Conservation (phyloP, 441 rosid genomes). For the Geranium incanum region DNA sequence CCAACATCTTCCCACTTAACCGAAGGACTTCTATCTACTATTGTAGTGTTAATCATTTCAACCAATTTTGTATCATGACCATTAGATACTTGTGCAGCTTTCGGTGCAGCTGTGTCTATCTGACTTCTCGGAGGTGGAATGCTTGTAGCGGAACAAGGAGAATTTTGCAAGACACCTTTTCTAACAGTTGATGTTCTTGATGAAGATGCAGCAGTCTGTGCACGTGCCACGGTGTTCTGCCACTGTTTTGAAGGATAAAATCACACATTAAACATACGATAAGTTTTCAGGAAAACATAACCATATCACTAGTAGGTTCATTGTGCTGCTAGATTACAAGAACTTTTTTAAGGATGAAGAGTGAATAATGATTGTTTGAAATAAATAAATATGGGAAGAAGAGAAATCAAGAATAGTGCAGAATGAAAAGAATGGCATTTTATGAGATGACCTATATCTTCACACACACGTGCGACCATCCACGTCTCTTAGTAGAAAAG, state of each 20-base stretch:
- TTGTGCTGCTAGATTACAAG: neutral
- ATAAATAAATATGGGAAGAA: neutral
- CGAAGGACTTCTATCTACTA: constrained; percentile 90
- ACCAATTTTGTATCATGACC: constrained; percentile 64
- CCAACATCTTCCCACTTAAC: constrained; percentile 97
- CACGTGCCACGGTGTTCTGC: constrained; percentile 48
- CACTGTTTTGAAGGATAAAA: constrained; percentile 18
- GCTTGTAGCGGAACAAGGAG: constrained; percentile 32
- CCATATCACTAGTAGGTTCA: neutral
- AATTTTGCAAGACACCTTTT: constrained; percentile 30
- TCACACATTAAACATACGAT: no score
- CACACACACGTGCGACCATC: neutral
- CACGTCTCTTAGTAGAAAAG: no score
- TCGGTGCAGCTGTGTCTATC: constrained; percentile 35
- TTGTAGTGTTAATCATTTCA: constrained; percentile 75
- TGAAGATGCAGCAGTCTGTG: constrained; percentile 47
- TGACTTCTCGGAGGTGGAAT: constrained; percentile 29
- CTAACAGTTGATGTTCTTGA: constrained; percentile 35
- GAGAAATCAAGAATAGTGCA: no score
- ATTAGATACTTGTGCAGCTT: constrained; percentile 45
- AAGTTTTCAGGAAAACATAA: neutral
- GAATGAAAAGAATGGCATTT: no score
- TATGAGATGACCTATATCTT: neutral
- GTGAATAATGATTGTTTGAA: neutral
- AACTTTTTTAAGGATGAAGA: neutral